Base-by-base conservation (phyloP, 1,139 yeast genomes). In the Geotrichum histeridarum region DNA sequence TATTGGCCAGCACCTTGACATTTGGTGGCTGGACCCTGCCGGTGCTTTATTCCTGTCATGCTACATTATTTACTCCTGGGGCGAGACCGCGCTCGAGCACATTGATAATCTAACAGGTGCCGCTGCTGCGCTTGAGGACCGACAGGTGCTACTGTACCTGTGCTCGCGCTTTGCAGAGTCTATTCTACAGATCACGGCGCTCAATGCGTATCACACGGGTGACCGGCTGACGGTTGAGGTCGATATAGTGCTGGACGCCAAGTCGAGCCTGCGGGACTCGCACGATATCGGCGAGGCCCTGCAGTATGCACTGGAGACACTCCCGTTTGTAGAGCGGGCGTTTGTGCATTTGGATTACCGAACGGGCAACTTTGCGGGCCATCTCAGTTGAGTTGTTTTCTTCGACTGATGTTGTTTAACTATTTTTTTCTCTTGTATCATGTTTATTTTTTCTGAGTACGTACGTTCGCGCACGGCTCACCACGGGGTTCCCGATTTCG, bases 281-380 rank as follows among this genome's bases (percentile, higher is more conserved):
- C 95, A 86, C 67, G 95, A 86, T 67, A 76, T 86, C 43, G 95
- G 90, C 4, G 95, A 86, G 67, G 84, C 91, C 0, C 71, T 86
- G 48, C 94, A 86, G 68, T 86, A 86, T 64, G 86, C 94, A 1
- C 75, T 86, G 42, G 94, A 86, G 62, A 81, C 90, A 0, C 72
- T 86, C 54, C 90, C 93, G 0, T 79, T 76, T 69, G 90, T 86
- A 1, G 93, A 86, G 66, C 74, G 95, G 53, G 90, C 93, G 1
- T 86, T 83, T 73, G 94, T 86, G 11, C 95, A 86, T 66, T 77
- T 86, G 42, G 95, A 86, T 63, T 86, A 86, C 54, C 62, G 74
- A 17, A 60, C 69, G 8, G 74, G 71, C n/a, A 71, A 71, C 57
- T 71, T 67, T 58, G 64, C 72, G 4, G 74, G 74, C 15, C 74